phyloP scores from a whole-genome alignment of 2,329 filamentous ascomycete genomes.

The Colletotrichum musicola region DNA sequence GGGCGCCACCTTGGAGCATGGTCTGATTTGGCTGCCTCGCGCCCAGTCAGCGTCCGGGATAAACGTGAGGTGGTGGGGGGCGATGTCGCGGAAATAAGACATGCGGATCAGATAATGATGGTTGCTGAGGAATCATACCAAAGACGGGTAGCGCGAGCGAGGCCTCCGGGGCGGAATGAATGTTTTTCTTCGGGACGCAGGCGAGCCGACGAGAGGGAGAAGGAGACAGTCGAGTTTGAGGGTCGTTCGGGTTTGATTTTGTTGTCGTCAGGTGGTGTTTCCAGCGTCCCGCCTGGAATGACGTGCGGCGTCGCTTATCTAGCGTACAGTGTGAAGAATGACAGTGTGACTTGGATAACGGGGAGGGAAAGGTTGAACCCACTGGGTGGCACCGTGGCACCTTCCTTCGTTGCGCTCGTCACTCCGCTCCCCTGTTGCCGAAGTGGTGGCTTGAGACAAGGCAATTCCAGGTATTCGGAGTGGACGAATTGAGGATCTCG shows the following conservation, averaged over 20 bases:
- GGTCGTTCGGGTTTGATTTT: neutral
- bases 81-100: neutral
- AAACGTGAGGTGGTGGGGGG: neutral
- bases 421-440: neutral
- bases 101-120: neutral
- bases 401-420: neutral
- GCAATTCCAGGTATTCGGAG: slow-evolving; percentile 31
- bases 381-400: neutral
- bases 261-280: neutral
- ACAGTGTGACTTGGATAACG: too few species aligned
- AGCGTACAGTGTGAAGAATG: too few species aligned
- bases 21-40: neutral
- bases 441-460: slow-evolving; percentile 24
- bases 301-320: slow-evolving; percentile 16
- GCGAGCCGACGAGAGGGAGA: slow-evolving; percentile 26
- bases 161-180: slow-evolving; percentile 9
- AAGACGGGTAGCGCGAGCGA: neutral
- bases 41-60: neutral
- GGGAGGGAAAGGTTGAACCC: neutral
- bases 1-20: neutral
- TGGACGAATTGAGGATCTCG: neutral
- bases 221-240: neutral
- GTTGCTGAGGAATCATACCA: neutral
- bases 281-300: slow-evolving; percentile 15
- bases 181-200: slow-evolving; percentile 9